A percentile compares a stretch with the other conserved stretches of the same genome.
Conservation (phyloP, 129 eudicot genomes). For the Pittosporum tobira region DNA sequence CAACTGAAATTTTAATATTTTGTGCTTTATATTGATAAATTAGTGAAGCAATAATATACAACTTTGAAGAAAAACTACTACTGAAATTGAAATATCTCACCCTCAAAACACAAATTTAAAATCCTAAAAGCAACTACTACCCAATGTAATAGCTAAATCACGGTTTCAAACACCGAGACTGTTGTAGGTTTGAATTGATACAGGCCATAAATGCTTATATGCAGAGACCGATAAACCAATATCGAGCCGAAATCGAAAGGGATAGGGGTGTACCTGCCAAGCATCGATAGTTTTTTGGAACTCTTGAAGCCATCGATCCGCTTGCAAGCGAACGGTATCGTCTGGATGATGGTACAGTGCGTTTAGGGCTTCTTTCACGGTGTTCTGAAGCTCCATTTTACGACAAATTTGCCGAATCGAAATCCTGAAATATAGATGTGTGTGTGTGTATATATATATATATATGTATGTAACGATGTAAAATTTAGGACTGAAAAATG, state of each 20-base stretch:
- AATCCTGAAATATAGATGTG: not conserved
- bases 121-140: no score
- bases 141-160: no score
- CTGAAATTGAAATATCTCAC: no score
- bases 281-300: conserved; percentile 97
- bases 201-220: no score
- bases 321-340: conserved; percentile 86
- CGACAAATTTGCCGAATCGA: not conserved
- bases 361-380: conserved; percentile 94
- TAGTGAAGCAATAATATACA: no score
- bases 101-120: no score
- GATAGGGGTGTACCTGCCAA: conserved; percentile 65
- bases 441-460: not conserved
- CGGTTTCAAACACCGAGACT: no score
- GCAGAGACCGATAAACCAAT: not conserved
- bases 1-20: no score
- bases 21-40: no score
- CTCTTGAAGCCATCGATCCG: conserved; percentile 99
- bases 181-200: no score
- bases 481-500: conserved; percentile 2
- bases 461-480: not conserved
- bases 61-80: no score
- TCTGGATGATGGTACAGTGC: conserved; percentile 97
- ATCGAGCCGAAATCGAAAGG: not conserved
- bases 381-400: conserved; percentile 75